Evolutionary conservation across 164 flowering plant genomes (phyloP).

Genomic region (Protea cynaroides): DNA sequence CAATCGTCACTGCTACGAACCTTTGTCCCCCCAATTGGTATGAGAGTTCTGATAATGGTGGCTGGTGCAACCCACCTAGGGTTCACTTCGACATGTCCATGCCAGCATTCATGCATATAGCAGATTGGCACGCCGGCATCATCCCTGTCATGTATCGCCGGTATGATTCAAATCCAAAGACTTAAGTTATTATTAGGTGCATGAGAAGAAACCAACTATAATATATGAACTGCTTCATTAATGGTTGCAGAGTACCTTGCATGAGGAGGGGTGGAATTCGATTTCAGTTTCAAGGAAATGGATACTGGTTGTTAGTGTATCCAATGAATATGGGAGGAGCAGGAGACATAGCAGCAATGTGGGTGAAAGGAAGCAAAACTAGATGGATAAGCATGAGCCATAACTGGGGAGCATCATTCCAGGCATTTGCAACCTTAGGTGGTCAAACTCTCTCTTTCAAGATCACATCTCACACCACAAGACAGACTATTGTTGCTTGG

Average conservation of each 20-base stretch:
- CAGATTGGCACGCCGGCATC: conserved; percentile 36
- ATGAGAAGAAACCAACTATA: too few species aligned
- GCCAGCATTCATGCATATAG: conserved; percentile 78
- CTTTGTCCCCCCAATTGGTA: conserved; percentile 85
- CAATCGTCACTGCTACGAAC: conserved; percentile 79
- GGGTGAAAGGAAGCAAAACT: conserved; percentile 68
- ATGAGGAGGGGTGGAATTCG: conserved; percentile 46
- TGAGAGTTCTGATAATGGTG: conserved; percentile 60
- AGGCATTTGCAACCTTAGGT: conserved; percentile 59
- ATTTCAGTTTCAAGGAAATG: conserved; percentile 79
- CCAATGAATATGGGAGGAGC: conserved; percentile 92
- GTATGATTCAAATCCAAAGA: conserved; percentile 13
- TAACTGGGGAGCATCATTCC: conserved; percentile 96
- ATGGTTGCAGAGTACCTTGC: conserved; percentile 60
- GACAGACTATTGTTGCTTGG: conserved; percentile 39
- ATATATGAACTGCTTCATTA: background rate
- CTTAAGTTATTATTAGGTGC: too few species aligned
- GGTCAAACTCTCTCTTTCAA: conserved; percentile 78
- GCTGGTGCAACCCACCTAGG: conserved; percentile 96
- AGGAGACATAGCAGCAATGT: conserved; percentile 68
- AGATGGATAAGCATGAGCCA: conserved; percentile 57
- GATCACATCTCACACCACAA: conserved; percentile 53
- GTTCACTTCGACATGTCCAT: conserved; percentile 84
- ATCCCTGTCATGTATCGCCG: conserved; percentile 64
- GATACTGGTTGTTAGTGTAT: conserved; percentile 80